Conservation (phyloP, 75 land plant genomes). For the Pinus taeda region DNA sequence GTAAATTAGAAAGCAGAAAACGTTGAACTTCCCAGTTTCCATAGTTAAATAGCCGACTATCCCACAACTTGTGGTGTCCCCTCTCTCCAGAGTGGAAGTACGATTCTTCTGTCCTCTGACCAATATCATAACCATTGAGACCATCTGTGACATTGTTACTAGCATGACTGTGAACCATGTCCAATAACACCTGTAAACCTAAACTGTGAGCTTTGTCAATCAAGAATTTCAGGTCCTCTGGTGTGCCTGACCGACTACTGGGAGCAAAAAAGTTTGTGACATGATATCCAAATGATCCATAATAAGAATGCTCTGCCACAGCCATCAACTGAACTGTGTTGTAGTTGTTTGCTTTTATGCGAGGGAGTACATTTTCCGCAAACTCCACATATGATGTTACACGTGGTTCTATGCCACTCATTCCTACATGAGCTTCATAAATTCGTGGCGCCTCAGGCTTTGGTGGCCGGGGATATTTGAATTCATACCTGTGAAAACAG, state of each 20-base stretch:
- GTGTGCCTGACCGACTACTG: conserved; percentile 94
- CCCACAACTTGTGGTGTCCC: conserved; percentile 96
- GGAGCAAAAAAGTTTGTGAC: conserved; percentile 96
- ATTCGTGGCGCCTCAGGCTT: conserved; percentile 82
- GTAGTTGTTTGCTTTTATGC: conserved; percentile 83
- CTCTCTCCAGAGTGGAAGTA: conserved; percentile 89
- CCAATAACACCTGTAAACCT: conserved; percentile 85
- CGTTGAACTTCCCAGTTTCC: conserved; percentile 97
- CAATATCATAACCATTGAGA: conserved; percentile 94
- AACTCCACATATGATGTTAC: conserved; percentile 86
- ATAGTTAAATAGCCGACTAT: conserved; percentile 94
- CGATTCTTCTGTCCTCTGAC: conserved; percentile 76
- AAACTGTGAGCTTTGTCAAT: conserved; percentile 93
- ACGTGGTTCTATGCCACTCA: conserved; percentile 88
- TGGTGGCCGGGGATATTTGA: conserved; percentile 74
- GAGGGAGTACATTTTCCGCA: conserved; percentile 89
- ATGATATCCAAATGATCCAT: conserved; percentile 98
- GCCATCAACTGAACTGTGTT: conserved; percentile 99
- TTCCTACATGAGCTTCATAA: conserved; percentile 99
- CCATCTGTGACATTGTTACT: conserved; percentile 93
- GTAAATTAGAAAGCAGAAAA: conserved; percentile 86
- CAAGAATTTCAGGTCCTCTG: conserved; percentile 93
- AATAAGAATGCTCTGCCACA: conserved; percentile 96
- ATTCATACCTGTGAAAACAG: conserved; percentile 61
- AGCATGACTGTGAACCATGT: conserved; percentile 98